Evolutionary conservation across 2,329 filamentous ascomycete genomes (phyloP), one percentile per base, ranked within the genome.

Genomic region (Cladosporium sp.): DNA sequence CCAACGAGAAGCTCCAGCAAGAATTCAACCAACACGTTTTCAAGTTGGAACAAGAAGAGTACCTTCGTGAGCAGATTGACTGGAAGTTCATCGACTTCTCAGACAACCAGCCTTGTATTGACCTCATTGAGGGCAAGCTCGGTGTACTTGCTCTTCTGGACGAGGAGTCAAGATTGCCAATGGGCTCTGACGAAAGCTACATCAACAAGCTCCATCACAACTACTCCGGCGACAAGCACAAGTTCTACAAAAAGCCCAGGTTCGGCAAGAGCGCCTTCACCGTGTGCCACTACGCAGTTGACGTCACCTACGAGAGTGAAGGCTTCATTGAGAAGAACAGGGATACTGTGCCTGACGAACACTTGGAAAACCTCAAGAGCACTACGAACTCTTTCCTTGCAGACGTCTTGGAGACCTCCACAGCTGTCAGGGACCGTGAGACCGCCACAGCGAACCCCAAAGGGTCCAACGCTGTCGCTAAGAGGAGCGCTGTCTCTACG

Each of bases 71-170:
- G 76, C 82, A 97, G 77, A 99, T 99, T 65, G 92, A 97, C 76
- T 99, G 94, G 94, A 97, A 90, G 9, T 99, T 99, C 72, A 99
- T 99, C 72, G 94, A 99, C 73, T 99, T 99, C 75, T 96, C 93
- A 5, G 94, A 99, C 76, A 99, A 99, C 69, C 94, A 99, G 77
- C 94, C 94, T 17, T 99, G 94, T 78, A 99, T 99, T 69, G 94
- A 99, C 74, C 79, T 99, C 55, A 99, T 99, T 66, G 94, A 99
- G 78, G 93, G 92, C 66, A 97, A 96, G 75, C 84, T 99, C 66
- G 94, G 94, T 75, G 89, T 99, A 54, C 77, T 99, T 63, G 91
- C 93, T 19, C 81, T 99, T 28, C 80, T 99, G 39, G 94, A 99
- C 68, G 95, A 99, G 78, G 94, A 99, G 75, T 97, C 93, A 17